Conservation (phyloP, 2,329 filamentous ascomycete species). For the Arthrobotrys sphaeroides region DNA sequence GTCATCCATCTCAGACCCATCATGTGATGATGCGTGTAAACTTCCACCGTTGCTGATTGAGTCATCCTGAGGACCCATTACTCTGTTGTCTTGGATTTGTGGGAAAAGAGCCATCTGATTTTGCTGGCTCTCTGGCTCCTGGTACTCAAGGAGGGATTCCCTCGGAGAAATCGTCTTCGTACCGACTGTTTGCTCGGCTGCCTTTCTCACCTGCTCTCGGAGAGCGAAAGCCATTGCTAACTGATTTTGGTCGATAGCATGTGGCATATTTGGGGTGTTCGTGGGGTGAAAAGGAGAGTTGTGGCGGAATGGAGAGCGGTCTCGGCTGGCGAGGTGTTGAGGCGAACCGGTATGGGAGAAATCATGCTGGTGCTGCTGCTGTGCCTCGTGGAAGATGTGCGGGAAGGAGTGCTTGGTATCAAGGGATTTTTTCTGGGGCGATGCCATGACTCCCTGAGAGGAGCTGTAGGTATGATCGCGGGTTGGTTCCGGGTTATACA, state of each 20-base stretch:
- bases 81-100: slow-evolving; percentile 54
- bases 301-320: slow-evolving; percentile 79
- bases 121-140: slow-evolving; percentile 74
- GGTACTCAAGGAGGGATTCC: slow-evolving; percentile 86
- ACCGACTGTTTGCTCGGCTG: slow-evolving; percentile 63
- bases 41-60: slow-evolving; percentile 60
- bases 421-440: slow-evolving; percentile 78
- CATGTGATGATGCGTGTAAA: slow-evolving; percentile 58
- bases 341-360: slow-evolving; percentile 32
- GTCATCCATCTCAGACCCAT: slow-evolving; percentile 61
- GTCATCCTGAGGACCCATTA: slow-evolving; percentile 64
- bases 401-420: slow-evolving; percentile 64
- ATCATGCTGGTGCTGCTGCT: slow-evolving; percentile 55
- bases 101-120: slow-evolving; percentile 78
- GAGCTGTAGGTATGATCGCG: slow-evolving; percentile 62
- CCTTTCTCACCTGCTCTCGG: slow-evolving; percentile 60
- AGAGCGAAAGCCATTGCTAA: slow-evolving; percentile 54
- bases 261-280: slow-evolving; percentile 50
- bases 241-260: slow-evolving; percentile 47
- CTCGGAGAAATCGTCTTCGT: slow-evolving; percentile 92
- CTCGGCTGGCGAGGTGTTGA: slow-evolving; percentile 64
- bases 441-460: slow-evolving; percentile 67
- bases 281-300: slow-evolving; percentile 60
- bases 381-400: slow-evolving; percentile 61
- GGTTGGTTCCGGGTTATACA: slow-evolving; percentile 77